Evolutionary conservation across 1,284 basidiomycete species (phyloP).

Genomic region (Clitocybe nebularis): DNA sequence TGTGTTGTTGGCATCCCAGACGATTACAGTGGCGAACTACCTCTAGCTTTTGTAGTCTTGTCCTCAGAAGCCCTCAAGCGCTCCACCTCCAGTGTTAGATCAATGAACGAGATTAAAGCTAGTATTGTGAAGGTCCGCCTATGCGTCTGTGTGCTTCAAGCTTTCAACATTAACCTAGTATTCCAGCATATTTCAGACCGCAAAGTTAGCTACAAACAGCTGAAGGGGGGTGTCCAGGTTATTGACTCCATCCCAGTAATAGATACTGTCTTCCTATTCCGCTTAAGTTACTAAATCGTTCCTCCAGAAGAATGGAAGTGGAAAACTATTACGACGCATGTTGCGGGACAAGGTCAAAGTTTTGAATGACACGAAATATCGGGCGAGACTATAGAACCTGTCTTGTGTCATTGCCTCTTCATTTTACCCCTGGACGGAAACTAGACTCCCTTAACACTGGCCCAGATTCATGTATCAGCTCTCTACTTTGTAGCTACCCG

Average conservation of each 20-base stretch:
- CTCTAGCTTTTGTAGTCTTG: constrained; percentile 54
- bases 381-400: constrained; percentile 11
- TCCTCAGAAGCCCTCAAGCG: constrained; percentile 32
- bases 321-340: constrained; percentile 31
- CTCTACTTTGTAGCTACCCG: too few relatives aligned
- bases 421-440: too few relatives aligned
- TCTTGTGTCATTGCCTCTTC: too few relatives aligned
- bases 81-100: constrained; percentile 24
- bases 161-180: not conserved
- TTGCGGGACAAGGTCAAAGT: constrained; percentile 27
- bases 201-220: constrained; percentile 60
- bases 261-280: constrained; percentile 35
- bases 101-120: constrained; percentile 26
- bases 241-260: constrained; percentile 28
- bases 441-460: too few relatives aligned
- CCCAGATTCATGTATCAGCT: too few relatives aligned
- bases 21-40: constrained; percentile 62
- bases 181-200: constrained; percentile 37
- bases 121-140: constrained; percentile 27
- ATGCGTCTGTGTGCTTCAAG: constrained; percentile 2
- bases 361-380: constrained; percentile 11
- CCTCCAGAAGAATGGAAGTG: constrained; percentile 58
- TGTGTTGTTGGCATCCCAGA: constrained; percentile 73
- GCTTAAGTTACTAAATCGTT: not conserved
- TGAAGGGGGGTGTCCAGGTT: constrained; percentile 33